Conservation (phyloP, 2,329 filamentous ascomycete genomes). For the Botryotinia convoluta region DNA sequence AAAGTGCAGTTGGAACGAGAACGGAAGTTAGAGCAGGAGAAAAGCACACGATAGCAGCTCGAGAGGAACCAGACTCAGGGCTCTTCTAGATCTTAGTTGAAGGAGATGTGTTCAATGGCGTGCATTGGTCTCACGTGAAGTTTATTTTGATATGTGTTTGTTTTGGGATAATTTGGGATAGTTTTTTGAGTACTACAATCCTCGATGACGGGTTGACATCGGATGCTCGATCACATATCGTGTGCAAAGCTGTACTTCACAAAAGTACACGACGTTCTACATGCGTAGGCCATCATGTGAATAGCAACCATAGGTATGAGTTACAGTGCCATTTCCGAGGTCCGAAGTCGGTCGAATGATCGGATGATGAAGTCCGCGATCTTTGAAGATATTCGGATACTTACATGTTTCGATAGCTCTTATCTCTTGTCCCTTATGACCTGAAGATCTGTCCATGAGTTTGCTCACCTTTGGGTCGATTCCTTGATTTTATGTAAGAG, state of each 20-base stretch:
- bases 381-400: constrained; percentile 3
- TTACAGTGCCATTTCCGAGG: neutral
- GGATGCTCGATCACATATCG: neutral
- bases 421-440: constrained; percentile 8
- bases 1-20: constrained; percentile 26
- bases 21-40: constrained; percentile 26
- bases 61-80: neutral
- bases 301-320: constrained; percentile 3
- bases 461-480: neutral
- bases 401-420: constrained; percentile 10
- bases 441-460: neutral
- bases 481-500: constrained; percentile 11
- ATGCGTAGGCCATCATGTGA: constrained; percentile 17
- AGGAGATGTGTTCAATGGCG: neutral
- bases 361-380: neutral
- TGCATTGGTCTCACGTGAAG: neutral
- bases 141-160: neutral
- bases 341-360: constrained; percentile 15
- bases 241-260: neutral
- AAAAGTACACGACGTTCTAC: neutral
- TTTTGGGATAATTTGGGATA: neutral
- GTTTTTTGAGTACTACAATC: neutral
- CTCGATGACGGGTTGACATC: neutral
- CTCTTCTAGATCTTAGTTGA: neutral
- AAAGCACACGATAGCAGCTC: neutral